Percentiles rank a stretch among this genome's conserved stretches.
These are phyloP conservation scores for Dothistroma septosporum DNA, from an alignment of 2,329 filamentous ascomycete species.

Conservation along the genomic window DNA sequence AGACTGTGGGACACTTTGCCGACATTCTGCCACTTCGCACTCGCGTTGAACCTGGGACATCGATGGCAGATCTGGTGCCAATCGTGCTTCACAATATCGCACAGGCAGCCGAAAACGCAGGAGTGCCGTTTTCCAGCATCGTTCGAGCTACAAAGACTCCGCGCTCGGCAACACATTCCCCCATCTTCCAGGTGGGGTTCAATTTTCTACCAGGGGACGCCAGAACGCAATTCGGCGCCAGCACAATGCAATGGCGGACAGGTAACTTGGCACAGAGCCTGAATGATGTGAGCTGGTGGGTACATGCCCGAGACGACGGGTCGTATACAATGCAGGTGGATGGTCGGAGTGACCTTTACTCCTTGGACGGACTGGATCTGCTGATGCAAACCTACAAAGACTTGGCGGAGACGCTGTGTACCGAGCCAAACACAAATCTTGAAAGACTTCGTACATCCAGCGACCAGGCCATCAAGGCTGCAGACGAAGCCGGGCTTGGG, in stretches of 20 bases:
- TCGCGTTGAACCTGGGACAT: not conserved
- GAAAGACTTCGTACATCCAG: too few relatives aligned
- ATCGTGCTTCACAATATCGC: conserved; percentile 11
- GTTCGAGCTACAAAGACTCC: conserved; percentile 30
- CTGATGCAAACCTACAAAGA: conserved; percentile 15
- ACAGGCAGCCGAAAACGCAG: conserved; percentile 27
- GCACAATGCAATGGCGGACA: conserved; percentile 10
- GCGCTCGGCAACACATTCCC: conserved; percentile 27
- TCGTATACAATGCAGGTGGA: conserved; percentile 16
- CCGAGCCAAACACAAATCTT: too few relatives aligned
- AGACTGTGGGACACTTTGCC: conserved; percentile 39
- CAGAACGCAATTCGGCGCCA: too few relatives aligned
- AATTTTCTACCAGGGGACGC: conserved; percentile 28
- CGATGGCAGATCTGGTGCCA: conserved; percentile 11
- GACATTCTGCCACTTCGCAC: conserved; percentile 41
- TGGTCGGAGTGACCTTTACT: conserved; percentile 16
- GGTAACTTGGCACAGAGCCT: conserved; percentile 14
- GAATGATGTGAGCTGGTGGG: conserved; percentile 8
- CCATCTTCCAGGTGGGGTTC: conserved; percentile 38
- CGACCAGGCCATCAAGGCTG: conserved; percentile 8
- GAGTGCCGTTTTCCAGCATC: conserved; percentile 34
- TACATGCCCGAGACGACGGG: conserved; percentile 15
- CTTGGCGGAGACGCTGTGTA: conserved; percentile 5
- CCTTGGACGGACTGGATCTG: conserved; percentile 14
- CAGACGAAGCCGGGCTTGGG: conserved; percentile 7